These are phyloP conservation scores for Galerina marginata DNA, from an alignment of 768 basidiomycete genomes.

Conservation along the genomic window DNA sequence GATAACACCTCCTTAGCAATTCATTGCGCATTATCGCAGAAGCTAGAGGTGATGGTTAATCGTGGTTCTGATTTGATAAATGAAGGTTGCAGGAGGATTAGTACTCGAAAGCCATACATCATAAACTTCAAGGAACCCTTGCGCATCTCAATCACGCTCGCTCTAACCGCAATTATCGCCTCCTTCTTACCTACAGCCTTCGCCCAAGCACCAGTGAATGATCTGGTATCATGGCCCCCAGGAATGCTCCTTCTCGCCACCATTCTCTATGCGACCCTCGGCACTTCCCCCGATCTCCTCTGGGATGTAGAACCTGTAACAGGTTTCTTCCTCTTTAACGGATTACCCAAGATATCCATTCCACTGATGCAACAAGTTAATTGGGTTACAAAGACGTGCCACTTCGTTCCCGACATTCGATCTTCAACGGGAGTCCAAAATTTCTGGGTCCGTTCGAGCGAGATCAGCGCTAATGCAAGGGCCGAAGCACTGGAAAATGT, in stretches of 20 bases:
- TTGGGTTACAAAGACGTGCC: conserved; percentile 29
- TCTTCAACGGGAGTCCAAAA: conserved; percentile 24
- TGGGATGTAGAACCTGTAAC: conserved; percentile 33
- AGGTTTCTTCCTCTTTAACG: conserved; percentile 28
- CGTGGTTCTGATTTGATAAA: neutral
- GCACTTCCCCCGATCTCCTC: conserved; percentile 25
- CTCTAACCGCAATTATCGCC: neutral
- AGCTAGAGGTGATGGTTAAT: neutral
- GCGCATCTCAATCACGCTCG: neutral
- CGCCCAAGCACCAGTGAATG: conserved; percentile 35
- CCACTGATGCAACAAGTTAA: conserved; percentile 27
- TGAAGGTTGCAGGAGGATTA: neutral
- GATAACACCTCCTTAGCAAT: neutral
- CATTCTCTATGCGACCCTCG: conserved; percentile 33
- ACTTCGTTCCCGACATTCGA: conserved; percentile 32
- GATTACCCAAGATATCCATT: conserved; percentile 29
- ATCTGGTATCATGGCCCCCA: conserved; percentile 33
- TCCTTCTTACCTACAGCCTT: conserved; percentile 16
- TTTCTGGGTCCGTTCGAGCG: conserved; percentile 32
- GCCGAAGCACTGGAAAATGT: conserved; percentile 23
- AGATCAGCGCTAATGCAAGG: conserved; percentile 21
- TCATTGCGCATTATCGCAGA: neutral
- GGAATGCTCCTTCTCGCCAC: conserved; percentile 34
- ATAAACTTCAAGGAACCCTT: neutral
- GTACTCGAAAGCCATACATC: neutral